Evolutionary conservation across 495 filamentous ascomycete species (phyloP), one percentile per base, ranked within the genome.

Genomic region (Acidomyces sp.): DNA sequence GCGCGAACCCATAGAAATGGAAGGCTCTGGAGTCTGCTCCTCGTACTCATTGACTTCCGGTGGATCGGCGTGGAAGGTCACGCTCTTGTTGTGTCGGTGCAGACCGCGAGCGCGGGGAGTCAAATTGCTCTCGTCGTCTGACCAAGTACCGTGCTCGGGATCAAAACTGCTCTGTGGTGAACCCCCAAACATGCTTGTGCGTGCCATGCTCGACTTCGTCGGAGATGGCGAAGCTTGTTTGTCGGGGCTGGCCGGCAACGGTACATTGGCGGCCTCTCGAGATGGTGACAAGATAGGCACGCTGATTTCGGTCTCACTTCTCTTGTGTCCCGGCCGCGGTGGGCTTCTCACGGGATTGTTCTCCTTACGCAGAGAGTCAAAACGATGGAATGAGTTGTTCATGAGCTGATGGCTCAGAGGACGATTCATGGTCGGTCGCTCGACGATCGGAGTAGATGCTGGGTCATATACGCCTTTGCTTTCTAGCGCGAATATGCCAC

Each of bases 1-100:
- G 19, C 87, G 77, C 11, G 82, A 87, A 12, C 81, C 82, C 34
- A 88, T 65, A 1, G 82, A 96, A 1, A 51, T 38, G 4, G 92
- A 95, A 12, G 84, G 72, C 58, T 93, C 90, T 1, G 90, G 90
- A 2, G 90, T 97, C 24, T 82, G 78, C 83, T 94, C 87, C 62
- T 95, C 90, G 55, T 96, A 97, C 56, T 96, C 86, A 52, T 94
- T 93, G 38, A 96, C 68, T 57, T 90, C 81, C 21, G 90, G 92
- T 17, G 90, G 88, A 0, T 85, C 90, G 20, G 76, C 78, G 65
- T 95, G 87, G 53, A 95, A 97, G 1, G 85, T 96, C 20, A 97
- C 90, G 49, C 85, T 93, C 62, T 97, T 97, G 0, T 83, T 76
- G 62, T 93, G 82, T 25, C 85, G 78, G 55, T 80, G 77, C 3